These are phyloP conservation scores for Apiosordaria backusii DNA, from an alignment of 495 filamentous ascomycete species.

Conservation along the genomic window DNA sequence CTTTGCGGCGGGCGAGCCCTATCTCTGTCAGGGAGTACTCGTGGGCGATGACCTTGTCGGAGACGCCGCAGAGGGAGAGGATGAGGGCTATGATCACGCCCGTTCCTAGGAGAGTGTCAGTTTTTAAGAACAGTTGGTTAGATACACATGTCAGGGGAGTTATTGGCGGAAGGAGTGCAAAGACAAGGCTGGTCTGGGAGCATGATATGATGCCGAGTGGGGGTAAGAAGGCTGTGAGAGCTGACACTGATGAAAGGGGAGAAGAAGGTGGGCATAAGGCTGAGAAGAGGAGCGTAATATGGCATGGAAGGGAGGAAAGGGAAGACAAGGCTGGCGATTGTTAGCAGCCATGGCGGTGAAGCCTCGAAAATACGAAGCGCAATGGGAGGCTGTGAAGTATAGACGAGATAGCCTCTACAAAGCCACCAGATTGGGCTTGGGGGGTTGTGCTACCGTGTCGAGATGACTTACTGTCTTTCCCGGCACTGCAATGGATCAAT, in stretches of 20 bases:
- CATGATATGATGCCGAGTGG: neutral
- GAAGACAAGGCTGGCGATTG: neutral
- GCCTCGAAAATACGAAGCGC: neutral
- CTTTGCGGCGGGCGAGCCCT: conserved; percentile 45
- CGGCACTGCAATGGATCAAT: conserved; percentile 37
- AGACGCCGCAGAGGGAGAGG: conserved; percentile 54
- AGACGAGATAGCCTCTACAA: conserved; percentile 38
- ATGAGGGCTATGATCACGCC: conserved; percentile 60
- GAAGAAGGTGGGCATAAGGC: neutral
- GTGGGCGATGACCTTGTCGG: conserved; percentile 53
- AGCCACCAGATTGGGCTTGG: neutral
- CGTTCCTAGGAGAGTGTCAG: conserved; percentile 42
- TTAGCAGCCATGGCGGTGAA: neutral
- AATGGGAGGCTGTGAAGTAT: conserved; percentile 24
- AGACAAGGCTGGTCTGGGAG: neutral
- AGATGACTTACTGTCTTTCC: conserved; percentile 32
- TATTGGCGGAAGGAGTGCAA: neutral
- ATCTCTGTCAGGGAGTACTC: conserved; percentile 62
- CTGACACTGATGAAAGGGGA: neutral
- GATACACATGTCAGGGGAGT: neutral
- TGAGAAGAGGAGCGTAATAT: neutral
- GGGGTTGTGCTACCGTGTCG: neutral
- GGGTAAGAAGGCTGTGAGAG: neutral
- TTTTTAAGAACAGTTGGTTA: neutral
- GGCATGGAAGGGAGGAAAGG: neutral